Base-by-base conservation (phyloP, 116 monocot species). In the Zostera marina region DNA sequence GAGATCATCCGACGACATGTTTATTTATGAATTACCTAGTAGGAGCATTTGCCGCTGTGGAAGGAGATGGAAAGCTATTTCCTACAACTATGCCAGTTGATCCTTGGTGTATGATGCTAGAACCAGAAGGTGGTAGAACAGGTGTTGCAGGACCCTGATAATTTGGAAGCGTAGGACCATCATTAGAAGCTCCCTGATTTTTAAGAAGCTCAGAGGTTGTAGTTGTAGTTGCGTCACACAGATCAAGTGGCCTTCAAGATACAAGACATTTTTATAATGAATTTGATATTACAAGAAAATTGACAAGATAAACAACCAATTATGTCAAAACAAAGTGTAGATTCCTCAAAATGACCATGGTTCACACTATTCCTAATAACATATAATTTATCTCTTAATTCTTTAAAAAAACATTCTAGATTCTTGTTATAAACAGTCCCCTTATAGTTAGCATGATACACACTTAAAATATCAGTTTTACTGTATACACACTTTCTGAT, bases 201-300 rank as follows among this genome's bases (percentile, higher is more conserved):
- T 73, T 77, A 69, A 75, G 65, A 43, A 58, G 47, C 23, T 91
- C 91, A 58, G 80, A 20, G 65, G 64, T 76, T 63, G 20, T 59
- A 21, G 83, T 59, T 42, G 75, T 55, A 32, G 67, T 64, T 40
- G 76, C 70, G 69, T 91, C 91, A 70, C 83, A 81, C 54, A 99
- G 67, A 76, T 99, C 99, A 68, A 91, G 74, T 60, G 99, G 91
- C 58, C 99, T 99, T 65, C 14, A 66, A 63, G 46, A 47, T 46
- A 15, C 10, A 61, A 61, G 17, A 47, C 15, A 11, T 46, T 16
- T 8, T 15, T 22, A 32, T 7, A 47, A 32, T 26, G 5, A 47
- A 47, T 13, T 19, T 16, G 24, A 24, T 41, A 47, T 55, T 32
- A 38, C 9, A 38, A 14, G 24, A 23, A 14, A 55, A 32, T 32